Conservation (phyloP, 179 eudicot genomes). For the Sideroxylon spinosum region DNA sequence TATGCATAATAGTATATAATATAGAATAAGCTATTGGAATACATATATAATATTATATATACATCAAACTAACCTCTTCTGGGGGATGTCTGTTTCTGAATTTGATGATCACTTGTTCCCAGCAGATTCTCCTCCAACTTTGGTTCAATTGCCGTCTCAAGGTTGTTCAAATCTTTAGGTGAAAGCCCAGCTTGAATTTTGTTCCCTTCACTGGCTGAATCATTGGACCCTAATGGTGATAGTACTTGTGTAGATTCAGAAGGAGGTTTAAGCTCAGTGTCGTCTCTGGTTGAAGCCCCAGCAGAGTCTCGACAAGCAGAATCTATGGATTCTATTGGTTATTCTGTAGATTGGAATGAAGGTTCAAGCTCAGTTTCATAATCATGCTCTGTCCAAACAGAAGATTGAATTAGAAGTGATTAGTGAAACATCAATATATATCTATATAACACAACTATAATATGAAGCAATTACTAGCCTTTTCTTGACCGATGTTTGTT, state of each 20-base stretch:
- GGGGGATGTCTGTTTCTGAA: background rate
- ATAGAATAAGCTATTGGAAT: too few relatives aligned
- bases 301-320: too few relatives aligned
- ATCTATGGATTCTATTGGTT: background rate
- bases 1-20: background rate
- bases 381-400: background rate
- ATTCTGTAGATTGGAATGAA: too few relatives aligned
- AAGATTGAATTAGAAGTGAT: background rate
- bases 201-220: background rate
- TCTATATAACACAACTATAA: background rate
- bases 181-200: slow-evolving; percentile 2
- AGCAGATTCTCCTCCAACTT: background rate
- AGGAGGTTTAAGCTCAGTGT: slow-evolving; percentile 11
- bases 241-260: background rate
- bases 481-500: background rate
- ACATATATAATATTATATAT: too few relatives aligned
- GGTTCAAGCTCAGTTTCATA: too few relatives aligned
- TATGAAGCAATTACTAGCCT: slow-evolving; percentile 12
- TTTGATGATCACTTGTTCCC: slow-evolving; percentile 11
- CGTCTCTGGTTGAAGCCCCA: background rate
- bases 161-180: background rate
- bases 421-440: background rate
- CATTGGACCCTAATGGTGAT: background rate
- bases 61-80: slow-evolving; percentile 7
- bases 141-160: slow-evolving; percentile 8